Evolutionary conservation across 2,329 filamentous ascomycete genomes (phyloP), one percentile per base, ranked within the genome.

Genomic region (Raffaelea ambrosiae): DNA sequence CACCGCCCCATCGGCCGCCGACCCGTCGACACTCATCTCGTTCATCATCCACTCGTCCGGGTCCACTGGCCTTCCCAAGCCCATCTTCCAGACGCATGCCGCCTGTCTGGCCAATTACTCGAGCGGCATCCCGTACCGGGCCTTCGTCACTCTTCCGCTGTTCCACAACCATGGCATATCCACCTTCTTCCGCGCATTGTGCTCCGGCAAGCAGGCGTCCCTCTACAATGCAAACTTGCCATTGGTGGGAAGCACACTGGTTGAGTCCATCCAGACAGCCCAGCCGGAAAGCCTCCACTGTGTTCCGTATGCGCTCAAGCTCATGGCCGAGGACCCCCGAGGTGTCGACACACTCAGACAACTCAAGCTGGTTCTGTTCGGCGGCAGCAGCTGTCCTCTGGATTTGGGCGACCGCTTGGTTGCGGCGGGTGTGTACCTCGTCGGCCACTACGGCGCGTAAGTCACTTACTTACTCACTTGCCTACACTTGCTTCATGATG

Each of bases 261-360:
- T 73, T 0, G 58, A 62, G 19, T 67, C 66, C 3, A 60, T 76
- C 57, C 56, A 61, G 2, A 57, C 59, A 0, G 56, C 67, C 21
- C 57, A 67, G 36, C 66, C 71, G 1, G 66, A 79, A 44, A 68
- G 74, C 36, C 68, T 80, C 44, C 72, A 77, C 51, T 69, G 65
- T 21, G 78, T 82, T 3, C 78, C 78, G 0, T 81, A 81, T 50
- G 69, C 73, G 0, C 57, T 82, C 36, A 79, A 79, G 53, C 61
- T 82, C 1, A 64, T 82, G 1, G 69, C 71, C 1, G 78, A 82
- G 56, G 70, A 70, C 0, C 61, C 70, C 2, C 68, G 71, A 11
- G 78, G 77, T 0, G 65, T 77, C 7, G 58, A 66, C 4, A 60
- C 60, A 11, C 58, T 79, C 35, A 61, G 61, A 10, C 62, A 59